Evolutionary conservation across 2,329 filamentous ascomycete species (phyloP), one percentile per base, ranked within the genome.

Genomic region (Teratosphaeria destructans): DNA sequence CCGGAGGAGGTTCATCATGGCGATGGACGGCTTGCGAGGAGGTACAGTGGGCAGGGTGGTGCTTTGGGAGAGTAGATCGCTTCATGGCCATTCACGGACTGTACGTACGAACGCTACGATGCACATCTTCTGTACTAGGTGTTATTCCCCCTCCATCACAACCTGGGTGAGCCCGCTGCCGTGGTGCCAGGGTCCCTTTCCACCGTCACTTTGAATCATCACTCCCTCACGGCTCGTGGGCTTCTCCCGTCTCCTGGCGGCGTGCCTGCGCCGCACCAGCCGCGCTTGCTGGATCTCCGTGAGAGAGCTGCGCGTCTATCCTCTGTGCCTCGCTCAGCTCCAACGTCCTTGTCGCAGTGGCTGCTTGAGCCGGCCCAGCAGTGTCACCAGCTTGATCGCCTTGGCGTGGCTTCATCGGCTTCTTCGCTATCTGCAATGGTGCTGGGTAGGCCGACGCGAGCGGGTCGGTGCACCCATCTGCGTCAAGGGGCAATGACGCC

Each of bases 21-120:
- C 32, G 61, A 29, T n/a, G 43, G 55, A n/a, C 34, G 26, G 19
- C 34, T 8, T 5, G 60, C 43, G 27, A 61, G 64, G 57, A 58
- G 64, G 57, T 66, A 62, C 56, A 62, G 59, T 55, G 64, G 63
- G 39, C 58, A 64, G 35, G 64, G 64, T 1, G 58, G 60, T 14
- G 53, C 54, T 29, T 39, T 55, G 43, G 57, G 35, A 35, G 34
- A 11, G 32, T 55, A 14, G 27, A 5, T 55, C 52, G 19, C 5
- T 19, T 43, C 37, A n/a, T 16, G 37, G 37, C 37, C 16, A 16
- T 14, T 39, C 12, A 16, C 12, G 37, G 12, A 43, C 37, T n/a
- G 37, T 14, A 43, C 16, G 37, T 43, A 43, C 37, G 37, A 12
- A 43, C 16, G 37, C 37, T 43, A 43, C 37, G 37, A 43, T 43